Conservation (phyloP, 1,139 yeast genomes). For the Hansenula sp. region DNA sequence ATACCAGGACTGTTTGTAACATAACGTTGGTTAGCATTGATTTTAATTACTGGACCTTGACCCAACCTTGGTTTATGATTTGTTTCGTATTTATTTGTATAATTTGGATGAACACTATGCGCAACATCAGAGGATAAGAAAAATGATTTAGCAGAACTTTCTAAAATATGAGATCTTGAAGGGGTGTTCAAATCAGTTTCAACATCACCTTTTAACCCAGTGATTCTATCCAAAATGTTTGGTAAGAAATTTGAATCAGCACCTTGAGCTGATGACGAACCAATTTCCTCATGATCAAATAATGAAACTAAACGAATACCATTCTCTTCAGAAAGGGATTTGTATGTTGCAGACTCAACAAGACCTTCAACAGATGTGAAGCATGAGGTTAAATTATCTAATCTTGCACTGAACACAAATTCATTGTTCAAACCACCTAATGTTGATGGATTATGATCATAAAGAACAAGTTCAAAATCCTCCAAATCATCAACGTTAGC, state of each 20-base stretch:
- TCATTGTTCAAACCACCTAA: conserved; percentile 90
- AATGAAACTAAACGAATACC: conserved; percentile 73
- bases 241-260: conserved; percentile 91
- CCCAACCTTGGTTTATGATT: conserved; percentile 79
- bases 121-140: conserved; percentile 94
- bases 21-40: conserved; percentile 93
- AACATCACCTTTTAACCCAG: conserved; percentile 41
- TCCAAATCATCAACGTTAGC: conserved; percentile 53
- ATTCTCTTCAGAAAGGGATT: conserved; percentile 37
- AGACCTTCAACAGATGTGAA: conserved; percentile 75
- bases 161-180: conserved; percentile 39
- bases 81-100: conserved; percentile 68
- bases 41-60: conserved; percentile 86
- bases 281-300: conserved; percentile 95
- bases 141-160: conserved; percentile 78
- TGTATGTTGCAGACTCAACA: conserved; percentile 44
- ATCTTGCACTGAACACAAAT: conserved; percentile 88
- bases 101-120: conserved; percentile 95
- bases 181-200: conserved; percentile 24
- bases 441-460: conserved; percentile 77
- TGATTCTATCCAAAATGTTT: conserved; percentile 66
- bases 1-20: conserved; percentile 92
- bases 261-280: conserved; percentile 92
- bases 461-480: conserved; percentile 88
- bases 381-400: conserved; percentile 88